Conservation (phyloP, 2,329 filamentous ascomycete genomes). For the Neonectria neomacrospora region DNA sequence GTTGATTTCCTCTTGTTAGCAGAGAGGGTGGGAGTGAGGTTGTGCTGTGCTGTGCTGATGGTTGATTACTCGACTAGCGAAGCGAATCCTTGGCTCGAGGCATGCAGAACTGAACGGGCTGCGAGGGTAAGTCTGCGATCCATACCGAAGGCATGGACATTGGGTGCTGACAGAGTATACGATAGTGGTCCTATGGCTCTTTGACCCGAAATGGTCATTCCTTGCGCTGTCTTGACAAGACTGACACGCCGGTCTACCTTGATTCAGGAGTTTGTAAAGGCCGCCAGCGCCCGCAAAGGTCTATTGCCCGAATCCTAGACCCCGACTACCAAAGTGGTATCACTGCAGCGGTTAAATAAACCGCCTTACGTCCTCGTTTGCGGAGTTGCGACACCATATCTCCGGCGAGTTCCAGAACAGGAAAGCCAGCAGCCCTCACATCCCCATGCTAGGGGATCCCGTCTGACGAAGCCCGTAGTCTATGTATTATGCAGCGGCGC, state of each 20-base stretch:
- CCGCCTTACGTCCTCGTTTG: background rate
- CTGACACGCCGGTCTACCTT: background rate
- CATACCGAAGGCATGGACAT: background rate
- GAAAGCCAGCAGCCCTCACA: background rate
- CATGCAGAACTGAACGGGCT: slow-evolving; percentile 5
- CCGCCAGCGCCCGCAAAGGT: background rate
- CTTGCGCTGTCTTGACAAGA: background rate
- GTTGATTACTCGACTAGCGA: slow-evolving; percentile 29
- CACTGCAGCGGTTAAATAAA: background rate
- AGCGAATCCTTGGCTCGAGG: slow-evolving; percentile 24
- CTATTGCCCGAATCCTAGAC: background rate
- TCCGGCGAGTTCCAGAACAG: background rate
- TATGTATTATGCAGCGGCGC: background rate
- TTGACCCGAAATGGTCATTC: background rate
- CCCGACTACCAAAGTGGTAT: background rate
- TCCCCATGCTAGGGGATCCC: background rate
- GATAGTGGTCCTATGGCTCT: background rate
- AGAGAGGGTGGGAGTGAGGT: background rate
- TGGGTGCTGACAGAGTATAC: background rate
- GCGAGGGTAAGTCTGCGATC: slow-evolving; percentile 1
- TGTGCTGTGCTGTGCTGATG: slow-evolving; percentile 7
- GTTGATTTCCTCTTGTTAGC: background rate
- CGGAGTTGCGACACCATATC: background rate
- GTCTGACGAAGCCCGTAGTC: background rate
- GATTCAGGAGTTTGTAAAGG: background rate